Conservation (phyloP, 1,139 yeast species). For the Wickerhamomyces sp. region DNA sequence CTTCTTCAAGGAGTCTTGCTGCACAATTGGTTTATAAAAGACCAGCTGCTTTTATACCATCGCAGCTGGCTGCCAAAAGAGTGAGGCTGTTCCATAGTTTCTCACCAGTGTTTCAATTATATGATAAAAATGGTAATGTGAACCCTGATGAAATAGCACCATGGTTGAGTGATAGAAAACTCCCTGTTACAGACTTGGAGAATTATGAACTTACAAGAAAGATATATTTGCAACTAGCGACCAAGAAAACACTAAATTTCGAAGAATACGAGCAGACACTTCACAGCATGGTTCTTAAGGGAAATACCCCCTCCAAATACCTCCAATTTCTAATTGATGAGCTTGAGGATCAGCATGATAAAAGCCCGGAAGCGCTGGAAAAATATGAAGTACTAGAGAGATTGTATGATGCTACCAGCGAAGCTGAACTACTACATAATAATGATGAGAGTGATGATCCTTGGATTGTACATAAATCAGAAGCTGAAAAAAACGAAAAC, state of each 20-base stretch:
- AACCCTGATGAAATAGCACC: not conserved
- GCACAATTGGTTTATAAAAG: not conserved
- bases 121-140: not conserved
- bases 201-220: conserved; percentile 4
- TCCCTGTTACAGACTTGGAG: not conserved
- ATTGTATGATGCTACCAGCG: conserved; percentile 9
- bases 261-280: conserved; percentile 9
- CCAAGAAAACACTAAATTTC: conserved; percentile 8
- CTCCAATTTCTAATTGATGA: conserved; percentile 5
- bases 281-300: conserved; percentile 10
- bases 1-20: not conserved
- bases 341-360: not conserved
- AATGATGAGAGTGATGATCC: not conserved
- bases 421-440: conserved; percentile 18
- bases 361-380: not conserved
- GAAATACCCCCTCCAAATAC: conserved; percentile 15
- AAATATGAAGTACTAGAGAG: not conserved
- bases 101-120: not conserved
- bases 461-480: conserved; percentile 9
- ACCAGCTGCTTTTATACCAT: not conserved
- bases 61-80: not conserved
- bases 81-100: not conserved
- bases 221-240: conserved; percentile 7
- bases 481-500: conserved; percentile 11
- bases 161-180: not conserved